Conservation (phyloP, 2,329 filamentous ascomycete genomes). For the Aspergillus aculeatus region DNA sequence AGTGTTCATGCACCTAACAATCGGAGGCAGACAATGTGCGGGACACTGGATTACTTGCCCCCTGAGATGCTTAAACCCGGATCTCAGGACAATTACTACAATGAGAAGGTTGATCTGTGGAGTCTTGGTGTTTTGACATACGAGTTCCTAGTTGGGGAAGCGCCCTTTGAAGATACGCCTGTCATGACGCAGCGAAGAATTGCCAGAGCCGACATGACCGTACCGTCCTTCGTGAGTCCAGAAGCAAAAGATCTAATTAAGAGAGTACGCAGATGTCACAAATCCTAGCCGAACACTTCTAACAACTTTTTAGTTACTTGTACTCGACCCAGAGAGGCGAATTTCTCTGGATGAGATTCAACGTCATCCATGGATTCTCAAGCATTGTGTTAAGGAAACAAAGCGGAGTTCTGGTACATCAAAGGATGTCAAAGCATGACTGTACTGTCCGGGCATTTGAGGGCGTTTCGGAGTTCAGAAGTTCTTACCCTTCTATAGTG, state of each 20-base stretch:
- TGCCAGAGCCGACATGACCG: conserved; percentile 82
- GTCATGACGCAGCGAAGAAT: conserved; percentile 94
- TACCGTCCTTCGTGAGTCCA: conserved; percentile 83
- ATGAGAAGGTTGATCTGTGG: conserved; percentile 95
- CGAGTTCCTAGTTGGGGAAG: conserved; percentile 93
- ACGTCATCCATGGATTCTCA: conserved; percentile 92
- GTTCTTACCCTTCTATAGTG: conserved; percentile 10
- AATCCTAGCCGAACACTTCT: conserved; percentile 12
- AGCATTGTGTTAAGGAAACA: conserved; percentile 71
- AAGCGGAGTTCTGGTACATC: conserved; percentile 44
- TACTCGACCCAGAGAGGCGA: conserved; percentile 90
- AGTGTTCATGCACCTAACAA: conserved; percentile 96
- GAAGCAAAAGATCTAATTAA: conserved; percentile 93
- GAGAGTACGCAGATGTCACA: conserved; percentile 55
- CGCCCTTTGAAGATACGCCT: conserved; percentile 93
- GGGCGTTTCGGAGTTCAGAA: conserved; percentile 21
- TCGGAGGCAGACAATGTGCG: conserved; percentile 90
- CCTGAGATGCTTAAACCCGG: conserved; percentile 94
- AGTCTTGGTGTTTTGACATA: conserved; percentile 92
- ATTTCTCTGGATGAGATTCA: conserved; percentile 87
- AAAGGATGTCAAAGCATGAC: conserved; percentile 34
- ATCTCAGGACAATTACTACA: conserved; percentile 81
- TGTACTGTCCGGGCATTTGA: conserved; percentile 18
- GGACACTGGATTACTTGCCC: conserved; percentile 93
- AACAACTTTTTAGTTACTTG: conserved; percentile 63